Evolutionary conservation across 305 asterid genomes (phyloP).

Genomic region (Nicotiana rustica): DNA sequence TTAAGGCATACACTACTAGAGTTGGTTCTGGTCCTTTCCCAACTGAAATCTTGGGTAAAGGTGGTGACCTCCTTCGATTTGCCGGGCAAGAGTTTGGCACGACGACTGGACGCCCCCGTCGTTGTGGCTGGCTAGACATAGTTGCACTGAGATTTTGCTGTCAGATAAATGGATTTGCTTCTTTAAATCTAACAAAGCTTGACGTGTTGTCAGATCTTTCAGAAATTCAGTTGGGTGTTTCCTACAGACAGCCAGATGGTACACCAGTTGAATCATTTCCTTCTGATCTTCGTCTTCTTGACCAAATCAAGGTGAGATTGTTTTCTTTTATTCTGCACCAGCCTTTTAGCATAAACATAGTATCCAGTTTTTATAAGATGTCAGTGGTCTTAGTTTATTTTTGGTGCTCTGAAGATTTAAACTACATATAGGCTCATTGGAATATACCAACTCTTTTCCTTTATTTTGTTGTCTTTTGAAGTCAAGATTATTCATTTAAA

Average conservation of each 20-base stretch:
- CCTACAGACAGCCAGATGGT: slow-evolving; percentile 68
- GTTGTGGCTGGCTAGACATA: slow-evolving; percentile 98
- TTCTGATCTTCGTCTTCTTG: slow-evolving; percentile 71
- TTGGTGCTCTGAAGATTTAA: not conserved
- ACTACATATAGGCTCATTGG: not conserved
- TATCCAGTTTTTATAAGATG: not conserved
- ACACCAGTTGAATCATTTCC: slow-evolving; percentile 79
- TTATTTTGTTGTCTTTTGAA: not conserved
- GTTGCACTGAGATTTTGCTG: slow-evolving; percentile 89
- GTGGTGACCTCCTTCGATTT: slow-evolving; percentile 81
- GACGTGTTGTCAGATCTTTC: slow-evolving; percentile 86
- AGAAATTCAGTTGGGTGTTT: slow-evolving; percentile 80
- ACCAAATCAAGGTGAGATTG: slow-evolving; percentile 70
- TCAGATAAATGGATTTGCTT: slow-evolving; percentile 90
- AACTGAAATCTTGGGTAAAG: slow-evolving; percentile 84
- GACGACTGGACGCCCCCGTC: slow-evolving; percentile 97
- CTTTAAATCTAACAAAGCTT: slow-evolving; percentile 93
- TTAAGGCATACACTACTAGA: slow-evolving; percentile 91
- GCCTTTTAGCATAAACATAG: not conserved
- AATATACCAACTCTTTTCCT: not conserved
- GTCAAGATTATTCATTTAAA: not conserved
- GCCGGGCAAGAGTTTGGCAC: slow-evolving; percentile 99
- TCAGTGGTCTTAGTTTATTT: not conserved
- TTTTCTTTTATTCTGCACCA: not conserved
- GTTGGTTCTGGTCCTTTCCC: slow-evolving; percentile 99